These are phyloP conservation scores for Globisporangium ultimum DNA, from an alignment of 352 stramenopile species.

Conservation along the genomic window DNA sequence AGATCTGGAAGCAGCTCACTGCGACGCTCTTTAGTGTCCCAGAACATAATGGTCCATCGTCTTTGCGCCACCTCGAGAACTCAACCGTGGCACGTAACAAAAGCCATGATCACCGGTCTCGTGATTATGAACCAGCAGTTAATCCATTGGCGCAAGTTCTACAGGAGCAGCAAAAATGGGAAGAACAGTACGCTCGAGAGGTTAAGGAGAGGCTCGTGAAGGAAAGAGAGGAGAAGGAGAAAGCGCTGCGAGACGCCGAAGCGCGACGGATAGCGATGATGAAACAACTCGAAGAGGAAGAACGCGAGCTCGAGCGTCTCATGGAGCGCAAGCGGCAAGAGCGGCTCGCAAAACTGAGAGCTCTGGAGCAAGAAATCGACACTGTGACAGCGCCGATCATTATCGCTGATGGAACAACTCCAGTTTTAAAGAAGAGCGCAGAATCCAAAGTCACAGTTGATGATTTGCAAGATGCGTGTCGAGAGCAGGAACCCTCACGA, in stretches of 20 bases:
- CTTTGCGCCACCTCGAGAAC: too few relatives aligned
- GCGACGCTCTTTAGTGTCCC: conserved; percentile 20
- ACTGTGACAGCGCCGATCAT: neutral
- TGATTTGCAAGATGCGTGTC: too few relatives aligned
- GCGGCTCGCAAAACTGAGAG: conserved; percentile 47
- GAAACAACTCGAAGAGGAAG: conserved; percentile 70
- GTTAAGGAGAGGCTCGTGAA: conserved; percentile 37
- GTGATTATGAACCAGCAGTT: conserved; percentile 3
- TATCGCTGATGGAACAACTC: neutral
- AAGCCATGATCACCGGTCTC: conserved; percentile 1
- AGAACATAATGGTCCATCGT: too few relatives aligned
- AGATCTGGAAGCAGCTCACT: conserved; percentile 74
- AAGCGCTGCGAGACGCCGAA: conserved; percentile 52
- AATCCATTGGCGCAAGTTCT: conserved; percentile 37
- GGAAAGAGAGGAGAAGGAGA: conserved; percentile 54
- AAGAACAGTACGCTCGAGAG: conserved; percentile 56
- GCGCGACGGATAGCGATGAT: conserved; percentile 48
- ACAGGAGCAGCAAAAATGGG: conserved; percentile 55
- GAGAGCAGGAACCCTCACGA: too few relatives aligned
- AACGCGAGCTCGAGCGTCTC: conserved; percentile 59
- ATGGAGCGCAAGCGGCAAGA: conserved; percentile 64
- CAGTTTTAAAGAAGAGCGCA: neutral
- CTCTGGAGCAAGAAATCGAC: conserved; percentile 34
- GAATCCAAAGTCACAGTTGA: too few relatives aligned
- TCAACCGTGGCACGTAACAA: neutral